These are phyloP conservation scores for Ormosia emarginata DNA, from an alignment of 306 rosid genomes.

Conservation along the genomic window DNA sequence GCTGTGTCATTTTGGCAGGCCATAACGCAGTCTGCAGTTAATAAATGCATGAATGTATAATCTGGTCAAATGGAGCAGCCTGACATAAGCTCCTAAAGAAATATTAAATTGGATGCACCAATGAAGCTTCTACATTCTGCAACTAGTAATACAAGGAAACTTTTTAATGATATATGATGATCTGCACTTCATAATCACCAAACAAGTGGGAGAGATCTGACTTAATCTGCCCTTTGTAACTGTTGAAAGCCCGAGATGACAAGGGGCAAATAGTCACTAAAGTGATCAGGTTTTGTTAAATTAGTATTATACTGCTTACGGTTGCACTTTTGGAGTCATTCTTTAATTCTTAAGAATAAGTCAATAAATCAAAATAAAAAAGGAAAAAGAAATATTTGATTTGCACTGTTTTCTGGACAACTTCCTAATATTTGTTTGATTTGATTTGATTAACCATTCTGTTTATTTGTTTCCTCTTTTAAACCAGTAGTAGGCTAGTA, in stretches of 20 bases:
- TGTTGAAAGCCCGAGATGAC: constrained; percentile 16
- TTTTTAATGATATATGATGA: not conserved
- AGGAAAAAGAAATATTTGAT: not conserved
- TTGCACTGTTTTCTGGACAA: not conserved
- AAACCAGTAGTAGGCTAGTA: not conserved
- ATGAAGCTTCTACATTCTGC: not conserved
- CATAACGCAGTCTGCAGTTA: not conserved
- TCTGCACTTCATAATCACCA: not conserved
- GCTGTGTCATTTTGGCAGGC: not conserved
- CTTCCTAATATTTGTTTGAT: not conserved
- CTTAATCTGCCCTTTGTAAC: not conserved
- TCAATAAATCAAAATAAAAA: not conserved
- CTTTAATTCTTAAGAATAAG: not conserved
- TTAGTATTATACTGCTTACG: not conserved
- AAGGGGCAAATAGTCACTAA: not conserved
- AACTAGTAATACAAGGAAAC: not conserved
- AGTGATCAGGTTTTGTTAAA: constrained; percentile 22
- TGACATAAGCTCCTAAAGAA: not conserved
- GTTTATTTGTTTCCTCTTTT: not conserved
- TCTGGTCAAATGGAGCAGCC: not conserved
- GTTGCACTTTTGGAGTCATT: not conserved
- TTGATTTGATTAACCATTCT: not conserved
- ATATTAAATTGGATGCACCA: not conserved
- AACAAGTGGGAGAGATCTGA: not conserved
- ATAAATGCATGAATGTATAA: not conserved